Evolutionary conservation across 2,329 filamentous ascomycete species (phyloP).

Genomic region (Cadophora sp.): DNA sequence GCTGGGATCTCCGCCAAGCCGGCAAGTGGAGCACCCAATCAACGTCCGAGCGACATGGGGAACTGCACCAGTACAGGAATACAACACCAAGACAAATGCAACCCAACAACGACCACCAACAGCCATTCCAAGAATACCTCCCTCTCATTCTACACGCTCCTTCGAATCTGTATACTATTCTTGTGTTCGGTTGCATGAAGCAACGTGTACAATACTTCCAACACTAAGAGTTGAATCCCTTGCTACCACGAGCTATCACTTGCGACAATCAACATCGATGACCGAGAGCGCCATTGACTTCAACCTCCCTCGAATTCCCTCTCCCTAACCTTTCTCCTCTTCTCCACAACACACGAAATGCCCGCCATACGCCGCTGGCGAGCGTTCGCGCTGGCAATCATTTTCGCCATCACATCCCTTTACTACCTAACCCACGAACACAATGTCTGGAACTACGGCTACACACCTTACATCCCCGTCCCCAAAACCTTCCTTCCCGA

Average conservation of each 20-base stretch:
- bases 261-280: conserved; percentile 19
- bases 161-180: neutral
- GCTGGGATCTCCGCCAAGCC: conserved; percentile 22
- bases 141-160: neutral
- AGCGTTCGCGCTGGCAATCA: conserved; percentile 30
- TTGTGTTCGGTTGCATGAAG: neutral
- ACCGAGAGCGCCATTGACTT: conserved; percentile 21
- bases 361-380: conserved; percentile 39
- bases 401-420: conserved; percentile 35
- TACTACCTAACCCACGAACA: conserved; percentile 37
- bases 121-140: neutral
- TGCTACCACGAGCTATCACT: neutral
- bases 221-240: neutral
- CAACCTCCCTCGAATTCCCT: conserved; percentile 3
- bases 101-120: conserved; percentile 7
- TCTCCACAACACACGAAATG: conserved; percentile 26
- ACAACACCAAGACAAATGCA: neutral
- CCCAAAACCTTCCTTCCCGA: conserved; percentile 48
- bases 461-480: conserved; percentile 29
- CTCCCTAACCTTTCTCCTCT: neutral
- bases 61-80: neutral
- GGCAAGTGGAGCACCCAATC: conserved; percentile 9
- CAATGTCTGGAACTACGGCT: conserved; percentile 35
- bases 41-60: neutral
- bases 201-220: neutral